phyloP scores from a whole-genome alignment of 768 basidiomycete genomes.

The Lanmaoa rubissima region DNA sequence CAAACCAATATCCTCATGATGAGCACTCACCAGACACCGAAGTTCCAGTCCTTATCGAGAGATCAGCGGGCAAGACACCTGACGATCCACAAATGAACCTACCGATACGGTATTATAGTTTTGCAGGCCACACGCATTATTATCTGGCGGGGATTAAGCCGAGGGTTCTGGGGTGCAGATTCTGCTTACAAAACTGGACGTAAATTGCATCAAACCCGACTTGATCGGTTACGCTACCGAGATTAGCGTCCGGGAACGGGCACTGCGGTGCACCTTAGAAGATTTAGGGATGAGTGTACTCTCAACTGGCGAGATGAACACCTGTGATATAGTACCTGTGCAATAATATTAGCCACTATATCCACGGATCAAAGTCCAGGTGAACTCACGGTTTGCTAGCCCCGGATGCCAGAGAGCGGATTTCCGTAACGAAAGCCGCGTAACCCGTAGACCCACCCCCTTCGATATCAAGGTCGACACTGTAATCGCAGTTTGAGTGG shows the following conservation, averaged over 20 bases:
- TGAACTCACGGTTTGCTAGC: conserved; percentile 22
- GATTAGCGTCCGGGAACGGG: conserved; percentile 63
- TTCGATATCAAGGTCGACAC: conserved; percentile 75
- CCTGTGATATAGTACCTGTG: conserved; percentile 62
- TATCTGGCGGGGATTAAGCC: conserved; percentile 29
- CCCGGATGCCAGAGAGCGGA: conserved; percentile 25
- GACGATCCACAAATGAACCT: conserved; percentile 21
- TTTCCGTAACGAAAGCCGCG: conserved; percentile 41
- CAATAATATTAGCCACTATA: not conserved
- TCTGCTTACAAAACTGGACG: conserved; percentile 56
- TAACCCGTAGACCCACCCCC: conserved; percentile 54
- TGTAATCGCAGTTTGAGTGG: conserved; percentile 19
- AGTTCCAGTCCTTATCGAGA: conserved; percentile 45
- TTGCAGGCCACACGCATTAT: conserved; percentile 43
- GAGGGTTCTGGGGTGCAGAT: not conserved
- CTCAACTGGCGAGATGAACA: conserved; percentile 2
- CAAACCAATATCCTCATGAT: not conserved
- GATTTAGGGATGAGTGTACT: not conserved
- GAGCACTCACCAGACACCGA: conserved; percentile 30
- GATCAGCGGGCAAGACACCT: not conserved
- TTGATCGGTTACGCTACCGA: conserved; percentile 57
- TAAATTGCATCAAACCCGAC: conserved; percentile 72
- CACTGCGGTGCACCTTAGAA: conserved; percentile 41
- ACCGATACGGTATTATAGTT: conserved; percentile 56
- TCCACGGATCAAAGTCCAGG: not conserved